Conservation (phyloP, 768 basidiomycete species). For the Fistulinella prunicolor region DNA sequence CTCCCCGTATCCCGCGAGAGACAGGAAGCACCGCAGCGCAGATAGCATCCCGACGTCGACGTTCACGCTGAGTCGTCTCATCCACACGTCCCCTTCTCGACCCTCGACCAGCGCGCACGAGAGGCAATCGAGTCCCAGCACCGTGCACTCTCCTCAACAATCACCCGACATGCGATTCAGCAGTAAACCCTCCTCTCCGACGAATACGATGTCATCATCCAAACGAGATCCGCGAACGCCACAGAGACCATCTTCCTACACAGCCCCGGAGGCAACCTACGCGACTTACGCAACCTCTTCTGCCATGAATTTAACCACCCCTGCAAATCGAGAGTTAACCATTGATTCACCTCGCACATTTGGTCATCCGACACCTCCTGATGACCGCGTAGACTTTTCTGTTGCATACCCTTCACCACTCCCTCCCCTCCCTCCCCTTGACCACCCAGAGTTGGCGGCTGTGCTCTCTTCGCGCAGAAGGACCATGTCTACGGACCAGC, state of each 20-base stretch:
- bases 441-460: conserved; percentile 36
- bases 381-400: conserved; percentile 17
- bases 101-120: conserved; percentile 10
- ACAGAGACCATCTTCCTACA: conserved; percentile 21
- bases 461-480: conserved; percentile 21
- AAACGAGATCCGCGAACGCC: conserved; percentile 25
- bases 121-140: conserved; percentile 7
- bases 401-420: conserved; percentile 34
- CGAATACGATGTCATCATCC: conserved; percentile 30
- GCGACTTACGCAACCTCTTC: conserved; percentile 12
- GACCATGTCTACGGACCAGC: conserved; percentile 5
- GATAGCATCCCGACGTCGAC: conserved; percentile 20
- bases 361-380: conserved; percentile 36
- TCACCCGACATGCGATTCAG: conserved; percentile 15
- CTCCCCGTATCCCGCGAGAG: conserved; percentile 21
- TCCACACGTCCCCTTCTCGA: conserved; percentile 15
- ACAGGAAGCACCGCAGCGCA: conserved; percentile 9
- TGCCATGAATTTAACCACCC: conserved; percentile 25
- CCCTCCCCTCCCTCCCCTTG: conserved; percentile 56
- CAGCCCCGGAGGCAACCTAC: conserved; percentile 12
- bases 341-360: conserved; percentile 42
- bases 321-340: conserved; percentile 20
- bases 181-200: conserved; percentile 32
- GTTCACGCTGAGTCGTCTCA: conserved; percentile 20
- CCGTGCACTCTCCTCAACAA: conserved; percentile 18